Percentiles rank a stretch among this genome's conserved stretches.
These are phyloP conservation scores for Endocalyx cinctus DNA, from an alignment of 2,329 filamentous ascomycete species.

Conservation along the genomic window DNA sequence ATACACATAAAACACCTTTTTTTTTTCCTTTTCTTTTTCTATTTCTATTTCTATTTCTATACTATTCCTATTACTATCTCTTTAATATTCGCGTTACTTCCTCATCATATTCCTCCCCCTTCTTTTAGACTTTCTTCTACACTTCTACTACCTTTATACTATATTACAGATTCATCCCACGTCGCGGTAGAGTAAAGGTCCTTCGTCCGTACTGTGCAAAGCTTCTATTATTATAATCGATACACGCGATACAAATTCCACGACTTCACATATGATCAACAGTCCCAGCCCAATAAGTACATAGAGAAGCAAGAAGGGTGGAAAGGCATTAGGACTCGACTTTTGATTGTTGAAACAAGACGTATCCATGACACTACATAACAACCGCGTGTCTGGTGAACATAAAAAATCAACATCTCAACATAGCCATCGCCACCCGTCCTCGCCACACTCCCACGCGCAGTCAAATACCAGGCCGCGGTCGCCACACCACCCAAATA, in stretches of 20 bases:
- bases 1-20: too few relatives aligned
- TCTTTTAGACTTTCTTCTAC: not conserved
- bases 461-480: slow-evolving; percentile 8
- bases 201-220: not conserved
- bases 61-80: not conserved
- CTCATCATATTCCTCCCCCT: slow-evolving; percentile 1
- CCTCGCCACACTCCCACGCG: slow-evolving; percentile 11
- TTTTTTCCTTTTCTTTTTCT: not conserved
- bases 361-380: slow-evolving; percentile 25
- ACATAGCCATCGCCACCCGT: slow-evolving; percentile 14
- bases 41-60: slow-evolving; percentile 1
- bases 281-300: too few relatives aligned
- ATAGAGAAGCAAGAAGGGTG: too few relatives aligned
- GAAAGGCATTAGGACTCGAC: too few relatives aligned
- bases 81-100: not conserved
- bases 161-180: too few relatives aligned
- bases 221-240: not conserved
- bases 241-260: not conserved
- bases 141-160: not conserved
- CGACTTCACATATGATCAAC: not conserved
- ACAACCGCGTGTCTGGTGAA: slow-evolving; percentile 23
- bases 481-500: slow-evolving; percentile 14
- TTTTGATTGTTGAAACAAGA: not conserved
- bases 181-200: not conserved
- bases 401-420: slow-evolving; percentile 20